A percentile compares a stretch with the other conserved stretches of the same genome.
Conservation (phyloP, 2,329 filamentous ascomycete species). For the Corinectria fuckeliana region DNA sequence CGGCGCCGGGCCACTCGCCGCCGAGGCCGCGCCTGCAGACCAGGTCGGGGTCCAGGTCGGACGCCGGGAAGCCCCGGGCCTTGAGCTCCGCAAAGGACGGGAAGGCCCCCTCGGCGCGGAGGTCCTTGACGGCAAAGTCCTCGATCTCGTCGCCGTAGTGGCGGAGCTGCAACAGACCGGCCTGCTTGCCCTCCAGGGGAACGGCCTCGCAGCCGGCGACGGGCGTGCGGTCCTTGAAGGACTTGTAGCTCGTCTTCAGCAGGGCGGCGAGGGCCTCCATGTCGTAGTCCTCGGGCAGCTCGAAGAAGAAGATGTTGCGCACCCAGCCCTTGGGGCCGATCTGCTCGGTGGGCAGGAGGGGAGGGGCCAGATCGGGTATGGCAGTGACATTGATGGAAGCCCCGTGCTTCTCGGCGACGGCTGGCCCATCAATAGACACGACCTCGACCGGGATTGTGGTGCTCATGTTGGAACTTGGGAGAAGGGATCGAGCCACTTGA, state of each 20-base stretch:
- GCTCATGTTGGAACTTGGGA: slow-evolving; percentile 10
- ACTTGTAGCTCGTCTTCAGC: slow-evolving; percentile 11
- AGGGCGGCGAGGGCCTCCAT: slow-evolving; percentile 3
- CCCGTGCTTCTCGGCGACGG: not conserved
- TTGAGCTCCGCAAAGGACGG: slow-evolving; percentile 19
- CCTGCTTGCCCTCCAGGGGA: slow-evolving; percentile 19
- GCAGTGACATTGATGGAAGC: not conserved
- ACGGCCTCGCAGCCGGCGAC: slow-evolving; percentile 18
- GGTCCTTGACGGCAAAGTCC: slow-evolving; percentile 17
- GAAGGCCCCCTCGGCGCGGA: slow-evolving; percentile 11
- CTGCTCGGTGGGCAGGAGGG: slow-evolving; percentile 20
- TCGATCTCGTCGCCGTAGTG: slow-evolving; percentile 22
- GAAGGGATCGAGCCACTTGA: not conserved
- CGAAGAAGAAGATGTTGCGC: slow-evolving; percentile 21
- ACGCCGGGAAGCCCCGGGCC: slow-evolving; percentile 16
- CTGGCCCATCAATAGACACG: not conserved
- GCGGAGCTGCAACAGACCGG: slow-evolving; percentile 15
- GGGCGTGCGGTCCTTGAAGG: slow-evolving; percentile 18
- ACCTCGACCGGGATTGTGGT: slow-evolving; percentile 1
- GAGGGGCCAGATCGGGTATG: slow-evolving; percentile 11
- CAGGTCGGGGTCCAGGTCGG: slow-evolving; percentile 9
- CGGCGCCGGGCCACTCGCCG: slow-evolving; percentile 17
- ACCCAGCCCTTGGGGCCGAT: slow-evolving; percentile 22
- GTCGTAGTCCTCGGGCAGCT: slow-evolving; percentile 18
- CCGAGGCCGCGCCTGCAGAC: slow-evolving; percentile 17